Conservation (phyloP, 768 basidiomycete genomes). For the Suillus decipiens region DNA sequence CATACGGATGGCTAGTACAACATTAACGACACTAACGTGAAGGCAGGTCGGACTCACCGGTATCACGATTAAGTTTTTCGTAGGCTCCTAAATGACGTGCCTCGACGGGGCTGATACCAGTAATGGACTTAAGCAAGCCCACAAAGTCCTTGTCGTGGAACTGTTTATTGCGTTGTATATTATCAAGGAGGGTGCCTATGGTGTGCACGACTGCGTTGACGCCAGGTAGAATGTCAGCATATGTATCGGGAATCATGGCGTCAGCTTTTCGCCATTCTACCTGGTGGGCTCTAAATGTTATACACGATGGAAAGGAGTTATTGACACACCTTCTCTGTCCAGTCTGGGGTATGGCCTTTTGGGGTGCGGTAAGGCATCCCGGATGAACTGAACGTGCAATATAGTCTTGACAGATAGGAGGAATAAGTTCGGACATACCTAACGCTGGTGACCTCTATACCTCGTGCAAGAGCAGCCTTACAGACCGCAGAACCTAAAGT, state of each 20-base stretch:
- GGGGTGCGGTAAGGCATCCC: conserved; percentile 83
- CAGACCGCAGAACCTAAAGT: conserved; percentile 87
- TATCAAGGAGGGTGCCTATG: conserved; percentile 86
- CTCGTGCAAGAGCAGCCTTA: conserved; percentile 79
- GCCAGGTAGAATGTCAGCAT: conserved; percentile 63
- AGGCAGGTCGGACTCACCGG: conserved; percentile 58
- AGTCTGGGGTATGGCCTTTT: conserved; percentile 86
- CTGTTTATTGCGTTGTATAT: conserved; percentile 22
- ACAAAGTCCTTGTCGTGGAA: conserved; percentile 5
- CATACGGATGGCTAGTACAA: conserved; percentile 60
- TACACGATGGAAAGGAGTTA: not conserved
- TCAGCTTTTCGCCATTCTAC: conserved; percentile 87
- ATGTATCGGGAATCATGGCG: conserved; percentile 76
- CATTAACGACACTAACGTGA: conserved; percentile 10
- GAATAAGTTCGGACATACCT: conserved; percentile 48
- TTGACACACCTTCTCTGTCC: conserved; percentile 69
- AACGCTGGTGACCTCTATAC: conserved; percentile 86
- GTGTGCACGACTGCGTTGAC: conserved; percentile 89
- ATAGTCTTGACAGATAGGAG: not conserved
- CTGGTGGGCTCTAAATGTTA: conserved; percentile 39
- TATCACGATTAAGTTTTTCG: conserved; percentile 83
- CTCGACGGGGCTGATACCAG: conserved; percentile 57
- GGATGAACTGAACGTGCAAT: conserved; percentile 63
- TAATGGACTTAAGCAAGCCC: conserved; percentile 3
- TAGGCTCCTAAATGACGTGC: conserved; percentile 46